Evolutionary conservation across 371 early-diverging fungal species (phyloP).

Genomic region (Saksenaea vasiformis): DNA sequence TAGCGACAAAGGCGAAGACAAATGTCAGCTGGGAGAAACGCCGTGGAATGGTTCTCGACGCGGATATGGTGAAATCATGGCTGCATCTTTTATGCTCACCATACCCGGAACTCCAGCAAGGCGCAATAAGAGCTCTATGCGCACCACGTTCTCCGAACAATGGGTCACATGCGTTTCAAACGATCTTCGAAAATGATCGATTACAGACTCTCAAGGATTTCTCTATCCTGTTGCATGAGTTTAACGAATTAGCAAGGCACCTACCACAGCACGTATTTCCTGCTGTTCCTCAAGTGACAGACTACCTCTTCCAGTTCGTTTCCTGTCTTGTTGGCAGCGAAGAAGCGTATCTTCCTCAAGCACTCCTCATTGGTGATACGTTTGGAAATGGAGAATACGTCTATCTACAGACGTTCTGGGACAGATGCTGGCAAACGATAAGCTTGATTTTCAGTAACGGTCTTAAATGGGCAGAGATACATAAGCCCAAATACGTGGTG

Average conservation of each 20-base stretch:
- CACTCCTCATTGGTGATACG: conserved; percentile 6
- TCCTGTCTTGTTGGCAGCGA: conserved; percentile 19
- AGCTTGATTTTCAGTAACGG: conserved; percentile 26
- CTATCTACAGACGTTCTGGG: conserved; percentile 33
- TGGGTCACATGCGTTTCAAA: not conserved
- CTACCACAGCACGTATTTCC: conserved; percentile 2
- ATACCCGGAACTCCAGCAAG: conserved; percentile 18
- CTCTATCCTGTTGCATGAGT: conserved; percentile 24
- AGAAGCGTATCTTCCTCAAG: conserved; percentile 16
- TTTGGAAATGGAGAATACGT: conserved; percentile 22
- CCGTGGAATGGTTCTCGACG: not conserved
- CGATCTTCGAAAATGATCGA: conserved; percentile 5
- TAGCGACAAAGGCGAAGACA: not conserved
- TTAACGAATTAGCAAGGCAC: conserved; percentile 22
- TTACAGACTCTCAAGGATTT: conserved; percentile 20
- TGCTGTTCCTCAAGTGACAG: not conserved
- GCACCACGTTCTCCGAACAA: not conserved
- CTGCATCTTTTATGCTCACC: conserved; percentile 25
- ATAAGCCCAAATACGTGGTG: conserved; percentile 33
- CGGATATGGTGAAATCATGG: conserved; percentile 19
- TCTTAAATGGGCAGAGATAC: conserved; percentile 34
- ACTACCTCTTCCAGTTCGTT: conserved; percentile 3
- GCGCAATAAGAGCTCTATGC: not conserved
- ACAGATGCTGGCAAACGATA: conserved; percentile 33
- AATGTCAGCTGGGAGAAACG: not conserved